Base-by-base conservation (phyloP, 208 protist genomes). In the Trypanosomatidae sp. region DNA sequence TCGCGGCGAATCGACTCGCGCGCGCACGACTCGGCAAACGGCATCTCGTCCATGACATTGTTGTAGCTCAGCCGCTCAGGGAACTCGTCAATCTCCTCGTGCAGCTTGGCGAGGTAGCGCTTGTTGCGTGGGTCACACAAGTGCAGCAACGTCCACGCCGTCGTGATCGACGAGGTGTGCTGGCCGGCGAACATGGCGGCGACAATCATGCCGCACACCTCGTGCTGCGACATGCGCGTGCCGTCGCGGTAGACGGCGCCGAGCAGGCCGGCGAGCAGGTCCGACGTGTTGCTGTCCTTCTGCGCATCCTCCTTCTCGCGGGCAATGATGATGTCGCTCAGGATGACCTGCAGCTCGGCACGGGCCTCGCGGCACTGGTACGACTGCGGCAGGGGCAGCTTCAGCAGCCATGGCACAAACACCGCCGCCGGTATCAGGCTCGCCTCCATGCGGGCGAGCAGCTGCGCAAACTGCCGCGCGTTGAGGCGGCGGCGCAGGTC, bases 101-200 rank as follows among this genome's bases (percentile, higher is more conserved):
- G 75, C 24, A 85, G 49, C 38, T 64, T 72, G 18, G 57, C 63
- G 20, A 83, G 56, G 40, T 72, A 46, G 54, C 63, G 65, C 56
- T 66, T 70, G 58, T 89, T 85, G 37, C 60, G 62, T 28, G 56
- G 53, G 43, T 75, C 53, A 56, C 90, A 79, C 7, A 94, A 67
- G 54, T 83, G 75, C 26, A 95, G 60, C 48, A 88, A 51, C n/a
- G 88, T 86, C 90, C 87, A 96, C 18, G 78, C 79, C 15, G 75
- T 68, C 11, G 90, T 93, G 57, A 95, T 93, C 8, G 82, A 77
- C 23, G 74, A 89, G 2, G 90, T 96, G 69, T 96, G 90, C 67
- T 96, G 90, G 24, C 90, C 90, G 19, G 87, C 90, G 61, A 96
- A 95, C 70, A 96, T 85, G 41, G 83, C 67, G 18, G 83, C 85